Evolutionary conservation across 2,329 filamentous ascomycete species (phyloP), one percentile per base, ranked within the genome.

Genomic region (Coniochaeta prunicola): DNA sequence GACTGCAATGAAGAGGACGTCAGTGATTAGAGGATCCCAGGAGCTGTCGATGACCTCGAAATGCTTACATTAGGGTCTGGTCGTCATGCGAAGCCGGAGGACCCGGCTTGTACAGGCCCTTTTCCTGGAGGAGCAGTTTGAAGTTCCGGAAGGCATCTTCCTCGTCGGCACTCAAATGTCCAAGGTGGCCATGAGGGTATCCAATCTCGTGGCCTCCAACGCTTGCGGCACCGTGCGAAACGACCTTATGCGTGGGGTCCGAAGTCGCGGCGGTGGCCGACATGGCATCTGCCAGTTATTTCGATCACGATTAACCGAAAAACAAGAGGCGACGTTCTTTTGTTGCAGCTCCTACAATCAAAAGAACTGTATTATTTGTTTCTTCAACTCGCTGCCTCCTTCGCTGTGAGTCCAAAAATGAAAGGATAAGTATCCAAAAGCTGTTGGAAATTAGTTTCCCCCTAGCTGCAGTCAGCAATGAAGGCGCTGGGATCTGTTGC

Each of bases 161-260:
- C 75, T 97, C 89, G 56, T 83, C 78, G 21, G 80, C 76, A 28
- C 78, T 90, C 61, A 97, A 80, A 73, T 93, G 88, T 55, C 91
- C 88, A 53, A 93, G 77, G 71, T 96, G 92, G n/a, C 91, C 92
- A 55, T 82, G 76, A 2, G 89, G 89, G 72, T 89, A 92, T 63
- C 79, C 80, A 64, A 72, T 65, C 45, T 72, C 69, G 58, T 69
- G 61, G 19, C 64, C 66, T 30, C 64, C 69, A 7, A 61, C 61
- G 45, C 63, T 67, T 28, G 58, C 26, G 4, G 34, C 17, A 1
- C 53, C 33, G 36, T 58, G 53, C 21, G 62, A 59, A 10, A 53
- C 58, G 57, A 60, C 59, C 59, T 57, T 58, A 7, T 61, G 60
- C 30, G 57, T 57, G 36, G 60, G 36, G n/a, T 30, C 58, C 48